Evolutionary conservation across 2,329 filamentous ascomycete genomes (phyloP), one percentile per base, ranked within the genome.

Genomic region (Fusarium dimerum): DNA sequence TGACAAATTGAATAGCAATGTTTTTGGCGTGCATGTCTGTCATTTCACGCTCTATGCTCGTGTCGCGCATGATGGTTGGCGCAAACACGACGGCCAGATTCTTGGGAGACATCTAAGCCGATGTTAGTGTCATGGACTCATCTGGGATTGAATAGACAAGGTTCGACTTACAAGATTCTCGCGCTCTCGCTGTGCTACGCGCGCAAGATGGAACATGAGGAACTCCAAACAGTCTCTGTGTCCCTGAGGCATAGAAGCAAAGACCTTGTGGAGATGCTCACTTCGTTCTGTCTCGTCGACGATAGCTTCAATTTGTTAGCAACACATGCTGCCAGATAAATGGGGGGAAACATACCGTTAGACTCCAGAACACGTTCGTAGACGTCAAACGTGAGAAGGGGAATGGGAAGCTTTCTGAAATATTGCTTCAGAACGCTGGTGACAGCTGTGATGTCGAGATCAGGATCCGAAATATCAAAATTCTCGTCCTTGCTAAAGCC

Each of bases 41-140:
- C 86, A 99, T 95, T 72, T 99, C 94, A 55, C 92, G 86, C 71
- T 96, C 91, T 55, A 97, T 83, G 66, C 88, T 93, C 68, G 86
- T 81, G 51, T 95, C 92, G 62, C 93, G 85, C 90, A 99, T 96
- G 63, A 99, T 95, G 1, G 94, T 99, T 8, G 94, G 94, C 9
- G 94, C 94, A 69, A 99, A 99, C 38, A 99, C 94, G 40, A 99
- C 94, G 4, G 94, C 92, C 55, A 97, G 76, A 68, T 99, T 99
- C 74, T 95, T 90, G 51, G 93, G 90, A 20, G 91, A 96, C 94
- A 99, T 99, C 85, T 90, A 18, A 3, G 38, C 13, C 3, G 3
- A 4, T 13, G 49, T 69, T 48, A 70, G 62, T 26, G 16, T 18
- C 26, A 1, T 34, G 13, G 7, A 2, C 9, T n/a, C 6, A 40